Percentiles rank a stretch among this genome's conserved stretches.
Conservation (phyloP, 78 protist genomes). For the Chrysochromulina tobinii region DNA sequence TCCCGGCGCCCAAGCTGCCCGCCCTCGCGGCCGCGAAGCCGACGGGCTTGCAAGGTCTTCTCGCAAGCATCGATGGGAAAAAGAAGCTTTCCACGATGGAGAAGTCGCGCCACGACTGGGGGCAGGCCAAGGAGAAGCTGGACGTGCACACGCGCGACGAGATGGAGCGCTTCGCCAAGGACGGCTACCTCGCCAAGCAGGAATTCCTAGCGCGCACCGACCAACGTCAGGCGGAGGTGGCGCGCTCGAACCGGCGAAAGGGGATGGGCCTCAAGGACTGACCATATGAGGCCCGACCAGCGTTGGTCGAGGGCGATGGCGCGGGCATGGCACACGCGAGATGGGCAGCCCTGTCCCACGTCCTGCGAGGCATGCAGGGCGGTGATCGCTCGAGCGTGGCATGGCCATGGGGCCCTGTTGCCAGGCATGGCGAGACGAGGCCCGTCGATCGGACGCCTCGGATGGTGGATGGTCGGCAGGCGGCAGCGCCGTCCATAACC, state of each 20-base stretch:
- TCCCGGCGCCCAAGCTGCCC: not conserved
- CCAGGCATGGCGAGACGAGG: too few species aligned
- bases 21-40: not conserved
- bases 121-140: not conserved
- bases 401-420: too few species aligned
- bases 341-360: too few species aligned
- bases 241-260: not conserved
- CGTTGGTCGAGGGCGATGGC: too few species aligned
- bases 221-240: not conserved
- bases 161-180: not conserved
- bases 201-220: not conserved
- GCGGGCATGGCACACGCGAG: too few species aligned
- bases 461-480: too few species aligned
- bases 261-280: slow-evolving; percentile 18
- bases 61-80: not conserved
- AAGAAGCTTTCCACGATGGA: slow-evolving; percentile 12
- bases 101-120: slow-evolving; percentile 16
- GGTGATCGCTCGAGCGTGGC: too few species aligned
- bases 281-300: too few species aligned
- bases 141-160: not conserved
- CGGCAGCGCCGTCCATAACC: too few species aligned
- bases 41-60: not conserved
- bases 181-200: slow-evolving; percentile 3
- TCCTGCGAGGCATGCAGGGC: too few species aligned
- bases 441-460: too few species aligned